These are phyloP conservation scores for Multifurca ochricompacta DNA, from an alignment of 768 basidiomycete genomes.

Conservation along the genomic window DNA sequence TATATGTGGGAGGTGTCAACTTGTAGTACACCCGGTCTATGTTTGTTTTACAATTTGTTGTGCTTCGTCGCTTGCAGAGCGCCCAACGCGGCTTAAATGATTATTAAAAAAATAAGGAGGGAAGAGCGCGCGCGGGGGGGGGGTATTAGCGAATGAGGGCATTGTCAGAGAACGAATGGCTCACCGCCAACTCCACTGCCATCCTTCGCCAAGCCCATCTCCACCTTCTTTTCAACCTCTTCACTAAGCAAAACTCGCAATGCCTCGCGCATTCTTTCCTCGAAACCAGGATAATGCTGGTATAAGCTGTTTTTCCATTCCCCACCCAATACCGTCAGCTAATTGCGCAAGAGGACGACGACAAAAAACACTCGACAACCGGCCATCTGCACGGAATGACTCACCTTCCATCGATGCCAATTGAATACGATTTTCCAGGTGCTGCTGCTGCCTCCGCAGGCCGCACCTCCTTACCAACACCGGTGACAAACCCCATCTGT, in stretches of 20 bases:
- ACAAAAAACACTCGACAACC: too few relatives aligned
- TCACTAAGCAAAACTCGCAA: conserved; percentile 69
- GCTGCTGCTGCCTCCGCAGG: conserved; percentile 15
- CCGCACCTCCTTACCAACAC: conserved; percentile 32
- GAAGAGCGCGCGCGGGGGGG: too few relatives aligned
- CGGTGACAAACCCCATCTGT: conserved; percentile 65
- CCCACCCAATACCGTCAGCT: too few relatives aligned
- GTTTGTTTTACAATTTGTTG: conserved; percentile 1
- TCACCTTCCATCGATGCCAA: conserved; percentile 93
- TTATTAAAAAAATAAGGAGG: neutral
- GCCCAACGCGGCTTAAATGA: conserved; percentile 66
- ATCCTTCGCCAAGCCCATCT: conserved; percentile 92
- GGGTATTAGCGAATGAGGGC: conserved; percentile 11
- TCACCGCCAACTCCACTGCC: conserved; percentile 96
- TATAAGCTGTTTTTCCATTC: conserved; percentile 80
- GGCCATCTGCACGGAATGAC: too few relatives aligned
- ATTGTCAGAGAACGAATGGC: conserved; percentile 23
- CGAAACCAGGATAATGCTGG: conserved; percentile 87
- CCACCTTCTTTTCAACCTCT: conserved; percentile 69
- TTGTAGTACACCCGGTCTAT: too few relatives aligned
- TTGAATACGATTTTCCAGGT: conserved; percentile 48
- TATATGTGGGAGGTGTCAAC: too few relatives aligned
- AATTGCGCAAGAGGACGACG: too few relatives aligned
- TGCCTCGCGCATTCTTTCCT: conserved; percentile 64
- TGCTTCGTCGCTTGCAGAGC: conserved; percentile 76